phyloP scores from a whole-genome alignment of 345 rosid species.

The Populus euphratica region DNA sequence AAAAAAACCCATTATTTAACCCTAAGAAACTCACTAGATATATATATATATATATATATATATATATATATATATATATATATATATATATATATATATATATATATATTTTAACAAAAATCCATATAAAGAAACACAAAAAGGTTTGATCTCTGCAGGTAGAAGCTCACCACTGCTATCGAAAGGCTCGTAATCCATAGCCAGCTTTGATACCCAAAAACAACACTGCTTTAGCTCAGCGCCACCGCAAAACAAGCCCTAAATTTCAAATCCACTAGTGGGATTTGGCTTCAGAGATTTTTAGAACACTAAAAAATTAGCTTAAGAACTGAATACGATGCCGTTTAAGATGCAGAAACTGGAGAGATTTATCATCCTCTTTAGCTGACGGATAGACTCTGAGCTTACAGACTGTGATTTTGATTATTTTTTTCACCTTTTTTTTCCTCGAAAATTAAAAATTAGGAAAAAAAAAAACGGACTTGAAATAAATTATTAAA shows the following conservation, averaged over 20 bases:
- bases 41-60: too few species aligned
- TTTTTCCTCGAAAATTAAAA: not conserved
- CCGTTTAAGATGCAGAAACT: not conserved
- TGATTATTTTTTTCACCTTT: not conserved
- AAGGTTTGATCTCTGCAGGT: slow-evolving; percentile 8
- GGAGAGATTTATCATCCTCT: not conserved
- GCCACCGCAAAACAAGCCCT: slow-evolving; percentile 7
- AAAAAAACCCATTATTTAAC: not conserved
- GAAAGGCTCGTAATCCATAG: slow-evolving; percentile 66
- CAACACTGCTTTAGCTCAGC: not conserved
- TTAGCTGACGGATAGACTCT: not conserved
- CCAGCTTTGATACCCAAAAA: slow-evolving; percentile 22
- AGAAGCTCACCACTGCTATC: slow-evolving; percentile 75
- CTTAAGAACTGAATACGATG: not conserved
- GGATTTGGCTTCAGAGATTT: not conserved
- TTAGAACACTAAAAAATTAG: not conserved
- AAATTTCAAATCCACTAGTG: not conserved
- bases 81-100: too few species aligned
- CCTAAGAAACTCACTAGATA: not conserved
- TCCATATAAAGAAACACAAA: not conserved
- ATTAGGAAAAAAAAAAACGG: not conserved
- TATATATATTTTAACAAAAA: not conserved
- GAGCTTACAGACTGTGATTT: not conserved
- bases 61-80: too few species aligned
- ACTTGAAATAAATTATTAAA: not conserved